These are phyloP conservation scores for Linnemannia hyalina DNA, from an alignment of 192 early-diverging fungal species.

Conservation along the genomic window DNA sequence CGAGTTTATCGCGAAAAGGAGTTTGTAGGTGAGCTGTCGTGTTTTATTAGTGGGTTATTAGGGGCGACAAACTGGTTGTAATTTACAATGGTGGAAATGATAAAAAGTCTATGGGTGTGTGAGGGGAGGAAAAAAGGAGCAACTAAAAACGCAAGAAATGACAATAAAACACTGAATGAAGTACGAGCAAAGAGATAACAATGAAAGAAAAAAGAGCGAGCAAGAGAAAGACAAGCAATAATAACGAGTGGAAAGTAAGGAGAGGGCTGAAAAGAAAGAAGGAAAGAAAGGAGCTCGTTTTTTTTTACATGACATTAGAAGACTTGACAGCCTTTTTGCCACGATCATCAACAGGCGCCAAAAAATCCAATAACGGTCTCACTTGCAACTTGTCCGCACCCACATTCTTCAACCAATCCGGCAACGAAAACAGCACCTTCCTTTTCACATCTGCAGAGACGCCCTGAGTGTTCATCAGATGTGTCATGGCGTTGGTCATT, in stretches of 20 bases:
- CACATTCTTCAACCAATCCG: constrained; percentile 16
- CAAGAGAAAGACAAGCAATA: background rate
- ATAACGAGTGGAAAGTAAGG: too few species aligned
- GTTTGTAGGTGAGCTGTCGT: background rate
- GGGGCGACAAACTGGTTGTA: background rate
- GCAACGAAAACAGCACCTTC: constrained; percentile 37
- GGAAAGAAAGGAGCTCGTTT: background rate
- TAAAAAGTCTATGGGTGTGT: background rate
- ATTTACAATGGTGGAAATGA: background rate
- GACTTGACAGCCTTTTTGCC: constrained; percentile 18
- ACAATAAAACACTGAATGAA: background rate
- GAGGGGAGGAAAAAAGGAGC: background rate
- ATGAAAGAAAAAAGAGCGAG: background rate
- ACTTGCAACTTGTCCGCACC: constrained; percentile 33
- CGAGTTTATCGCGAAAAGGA: background rate
- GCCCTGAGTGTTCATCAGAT: constrained; percentile 43
- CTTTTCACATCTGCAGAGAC: constrained; percentile 37
- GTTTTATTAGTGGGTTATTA: background rate
- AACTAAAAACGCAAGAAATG: background rate
- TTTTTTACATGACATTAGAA: background rate
- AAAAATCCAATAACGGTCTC: constrained; percentile 33
- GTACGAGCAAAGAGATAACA: background rate
- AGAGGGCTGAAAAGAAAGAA: background rate
- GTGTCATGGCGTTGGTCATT: constrained; percentile 26
- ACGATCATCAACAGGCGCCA: constrained; percentile 32